Percentiles rank a stretch among this genome's conserved stretches.
Conservation (phyloP, 257 asterid species). For the Salvia miltiorrhiza region DNA sequence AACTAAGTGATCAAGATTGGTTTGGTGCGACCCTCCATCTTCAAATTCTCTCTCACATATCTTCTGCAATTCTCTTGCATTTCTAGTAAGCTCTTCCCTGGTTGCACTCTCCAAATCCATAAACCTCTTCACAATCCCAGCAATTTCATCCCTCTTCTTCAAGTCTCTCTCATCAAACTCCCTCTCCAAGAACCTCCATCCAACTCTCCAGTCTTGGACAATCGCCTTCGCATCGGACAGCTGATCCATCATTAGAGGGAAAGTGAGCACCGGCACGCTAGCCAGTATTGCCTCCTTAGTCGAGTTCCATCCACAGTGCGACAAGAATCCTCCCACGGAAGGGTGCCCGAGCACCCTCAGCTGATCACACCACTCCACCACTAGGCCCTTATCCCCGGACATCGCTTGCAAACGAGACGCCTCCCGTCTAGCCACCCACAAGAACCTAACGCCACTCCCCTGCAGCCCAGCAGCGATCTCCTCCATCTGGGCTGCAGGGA, state of each 20-base stretch:
- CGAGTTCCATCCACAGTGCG: conserved; percentile 84
- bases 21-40: conserved; percentile 31
- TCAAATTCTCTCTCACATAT: conserved; percentile 34
- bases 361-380: conserved; percentile 72
- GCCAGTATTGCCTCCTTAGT: conserved; percentile 44
- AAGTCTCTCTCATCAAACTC: conserved; percentile 24
- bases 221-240: conserved; percentile 41
- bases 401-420: neutral
- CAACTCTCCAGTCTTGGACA: conserved; percentile 58
- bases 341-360: conserved; percentile 47
- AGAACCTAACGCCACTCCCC: conserved; percentile 41
- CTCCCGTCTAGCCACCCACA: conserved; percentile 53
- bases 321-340: conserved; percentile 55
- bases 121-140: conserved; percentile 28
- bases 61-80: conserved; percentile 32
- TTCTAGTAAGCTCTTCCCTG: conserved; percentile 34
- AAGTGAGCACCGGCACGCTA: conserved; percentile 50
- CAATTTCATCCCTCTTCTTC: conserved; percentile 34
- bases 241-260: conserved; percentile 56
- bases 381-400: conserved; percentile 33
- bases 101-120: conserved; percentile 44
- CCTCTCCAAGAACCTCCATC: conserved; percentile 48
- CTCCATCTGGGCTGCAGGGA: conserved; percentile 41
- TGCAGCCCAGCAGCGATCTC: conserved; percentile 43
- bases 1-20: conserved; percentile 34